Percentiles rank a stretch among this genome's conserved stretches.
Conservation (phyloP, 1,139 yeast genomes). For the Scheffersomyces segobiensis region DNA sequence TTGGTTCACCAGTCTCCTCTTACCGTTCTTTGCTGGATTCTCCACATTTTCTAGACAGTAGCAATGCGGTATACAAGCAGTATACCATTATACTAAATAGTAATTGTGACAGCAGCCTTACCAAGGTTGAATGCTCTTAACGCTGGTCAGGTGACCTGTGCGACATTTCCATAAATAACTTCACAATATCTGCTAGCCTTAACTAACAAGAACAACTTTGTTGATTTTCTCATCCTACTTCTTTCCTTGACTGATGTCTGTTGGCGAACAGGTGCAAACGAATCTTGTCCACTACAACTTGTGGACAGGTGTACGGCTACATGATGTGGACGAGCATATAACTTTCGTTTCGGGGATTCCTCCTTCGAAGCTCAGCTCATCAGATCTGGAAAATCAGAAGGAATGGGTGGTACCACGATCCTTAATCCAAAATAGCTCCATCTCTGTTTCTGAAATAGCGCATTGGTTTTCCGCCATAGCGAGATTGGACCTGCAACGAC, state of each 20-base stretch:
- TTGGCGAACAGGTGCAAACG: conserved; percentile 28
- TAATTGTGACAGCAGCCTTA: background rate
- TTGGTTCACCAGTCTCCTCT: background rate
- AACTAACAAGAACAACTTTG: background rate
- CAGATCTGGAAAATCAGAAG: conserved; percentile 18
- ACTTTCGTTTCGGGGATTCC: conserved; percentile 31
- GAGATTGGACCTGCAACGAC: conserved; percentile 17
- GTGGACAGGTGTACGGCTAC: conserved; percentile 46
- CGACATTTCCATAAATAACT: background rate
- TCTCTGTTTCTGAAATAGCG: conserved; percentile 24
- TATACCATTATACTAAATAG: background rate
- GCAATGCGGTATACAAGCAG: background rate
- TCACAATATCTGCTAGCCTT: background rate
- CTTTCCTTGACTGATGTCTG: background rate
- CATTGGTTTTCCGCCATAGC: background rate
- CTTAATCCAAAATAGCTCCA: conserved; percentile 12
- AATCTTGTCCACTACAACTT: conserved; percentile 56
- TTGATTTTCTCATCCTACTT: background rate
- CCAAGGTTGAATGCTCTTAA: background rate
- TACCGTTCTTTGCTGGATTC: background rate
- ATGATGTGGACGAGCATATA: conserved; percentile 7
- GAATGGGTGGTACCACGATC: conserved; percentile 41
- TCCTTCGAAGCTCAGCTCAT: conserved; percentile 25
- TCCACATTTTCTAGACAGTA: background rate
- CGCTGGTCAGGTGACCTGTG: background rate